Conservation (phyloP, 768 basidiomycete genomes). For the Mrakia blollopis region DNA sequence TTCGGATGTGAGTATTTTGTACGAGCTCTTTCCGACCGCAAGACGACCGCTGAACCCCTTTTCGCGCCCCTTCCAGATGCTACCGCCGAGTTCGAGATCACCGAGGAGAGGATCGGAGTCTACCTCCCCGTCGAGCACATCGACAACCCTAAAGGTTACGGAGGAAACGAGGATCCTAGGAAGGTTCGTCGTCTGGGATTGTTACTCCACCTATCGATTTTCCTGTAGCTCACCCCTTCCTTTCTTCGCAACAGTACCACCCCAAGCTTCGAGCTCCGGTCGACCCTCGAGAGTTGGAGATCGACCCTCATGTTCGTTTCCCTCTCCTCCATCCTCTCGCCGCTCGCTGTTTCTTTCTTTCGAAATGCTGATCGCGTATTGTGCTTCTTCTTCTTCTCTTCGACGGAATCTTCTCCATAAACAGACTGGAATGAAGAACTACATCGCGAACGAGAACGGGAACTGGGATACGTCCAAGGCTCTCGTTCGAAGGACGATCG, state of each 20-base stretch:
- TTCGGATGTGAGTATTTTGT: conserved; percentile 41
- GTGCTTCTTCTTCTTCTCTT: too few species aligned
- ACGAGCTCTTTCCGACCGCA: not conserved
- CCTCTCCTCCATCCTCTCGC: too few species aligned
- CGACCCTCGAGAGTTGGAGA: conserved; percentile 73
- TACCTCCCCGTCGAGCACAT: conserved; percentile 81
- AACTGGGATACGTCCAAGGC: conserved; percentile 72
- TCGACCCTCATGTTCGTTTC: conserved; percentile 57
- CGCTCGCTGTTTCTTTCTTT: too few species aligned
- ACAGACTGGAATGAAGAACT: conserved; percentile 88
- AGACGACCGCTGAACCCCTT: conserved; percentile 30
- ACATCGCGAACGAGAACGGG: conserved; percentile 69
- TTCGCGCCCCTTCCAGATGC: conserved; percentile 48
- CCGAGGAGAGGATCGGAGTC: conserved; percentile 70
- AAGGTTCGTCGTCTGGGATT: conserved; percentile 37
- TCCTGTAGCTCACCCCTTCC: too few species aligned
- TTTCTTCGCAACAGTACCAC: conserved; percentile 50
- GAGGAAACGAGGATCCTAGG: conserved; percentile 55
- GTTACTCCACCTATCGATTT: too few species aligned
- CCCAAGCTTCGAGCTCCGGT: conserved; percentile 74
- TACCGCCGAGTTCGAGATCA: conserved; percentile 81
- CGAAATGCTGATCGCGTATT: too few species aligned
- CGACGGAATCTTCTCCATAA: too few species aligned
- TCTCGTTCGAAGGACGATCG: conserved; percentile 56
- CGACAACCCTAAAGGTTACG: conserved; percentile 69